phyloP scores from a whole-genome alignment of 2,329 filamentous ascomycete genomes.

The Alternaria consortialis region DNA sequence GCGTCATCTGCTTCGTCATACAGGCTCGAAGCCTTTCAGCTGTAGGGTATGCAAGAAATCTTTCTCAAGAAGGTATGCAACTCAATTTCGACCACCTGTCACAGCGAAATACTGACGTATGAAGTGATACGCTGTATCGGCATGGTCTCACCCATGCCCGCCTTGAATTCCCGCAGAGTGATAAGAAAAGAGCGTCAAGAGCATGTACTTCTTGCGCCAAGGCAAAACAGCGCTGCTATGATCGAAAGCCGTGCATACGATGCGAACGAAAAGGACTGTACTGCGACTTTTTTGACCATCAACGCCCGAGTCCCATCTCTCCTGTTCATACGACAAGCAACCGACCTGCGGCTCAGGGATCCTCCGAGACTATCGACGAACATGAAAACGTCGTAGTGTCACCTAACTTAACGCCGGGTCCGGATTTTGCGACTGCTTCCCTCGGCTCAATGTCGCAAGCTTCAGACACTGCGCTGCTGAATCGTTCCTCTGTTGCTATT shows the following conservation, averaged over 20 bases:
- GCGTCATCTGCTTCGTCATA: slow-evolving; percentile 1
- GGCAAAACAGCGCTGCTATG: not conserved
- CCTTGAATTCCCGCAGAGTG: not conserved
- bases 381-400: not conserved
- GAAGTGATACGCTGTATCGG: not conserved
- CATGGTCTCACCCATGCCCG: not conserved
- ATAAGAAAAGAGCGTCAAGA: not conserved
- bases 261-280: not conserved
- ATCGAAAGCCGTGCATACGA: not conserved
- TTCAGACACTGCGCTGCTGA: not conserved
- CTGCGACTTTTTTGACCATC: not conserved
- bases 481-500: not conserved
- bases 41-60: not conserved
- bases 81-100: not conserved
- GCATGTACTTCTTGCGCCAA: not conserved
- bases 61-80: not conserved
- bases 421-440: not conserved
- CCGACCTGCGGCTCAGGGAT: not conserved
- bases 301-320: not conserved
- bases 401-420: not conserved
- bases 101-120: not conserved
- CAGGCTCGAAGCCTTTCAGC: not conserved
- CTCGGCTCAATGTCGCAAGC: not conserved
- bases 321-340: not conserved
- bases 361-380: not conserved